Evolutionary conservation across 495 filamentous ascomycete genomes (phyloP).

Genomic region (Patellaria atrata): DNA sequence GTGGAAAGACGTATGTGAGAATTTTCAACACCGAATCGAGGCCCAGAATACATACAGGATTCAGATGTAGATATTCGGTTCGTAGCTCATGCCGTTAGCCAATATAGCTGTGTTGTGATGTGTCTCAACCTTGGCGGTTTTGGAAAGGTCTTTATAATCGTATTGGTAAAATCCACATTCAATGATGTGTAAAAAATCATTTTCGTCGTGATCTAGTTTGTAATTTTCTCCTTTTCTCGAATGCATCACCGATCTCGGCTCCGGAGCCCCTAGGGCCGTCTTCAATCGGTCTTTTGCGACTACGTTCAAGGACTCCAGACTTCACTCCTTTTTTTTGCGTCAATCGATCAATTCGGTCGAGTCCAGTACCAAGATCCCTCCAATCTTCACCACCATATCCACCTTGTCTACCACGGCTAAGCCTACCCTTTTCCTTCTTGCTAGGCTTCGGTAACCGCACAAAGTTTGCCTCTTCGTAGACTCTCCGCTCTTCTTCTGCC

Average conservation of each 20-base stretch:
- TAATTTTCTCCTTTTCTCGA: slow-evolving; percentile 61
- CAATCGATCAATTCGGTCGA: slow-evolving; percentile 60
- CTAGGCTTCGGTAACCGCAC: slow-evolving; percentile 64
- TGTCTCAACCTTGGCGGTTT: no score
- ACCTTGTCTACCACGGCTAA: slow-evolving; percentile 34
- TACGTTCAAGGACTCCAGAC: slow-evolving; percentile 57
- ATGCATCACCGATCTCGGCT: slow-evolving; percentile 48
- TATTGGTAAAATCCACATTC: no score
- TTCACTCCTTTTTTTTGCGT: slow-evolving; percentile 47
- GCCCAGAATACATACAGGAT: no score
- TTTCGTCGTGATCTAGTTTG: background rate
- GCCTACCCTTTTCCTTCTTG: slow-evolving; percentile 63
- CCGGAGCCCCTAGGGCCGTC: slow-evolving; percentile 47
- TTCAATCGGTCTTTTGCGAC: slow-evolving; percentile 53
- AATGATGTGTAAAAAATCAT: no score
- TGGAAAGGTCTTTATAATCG: no score
- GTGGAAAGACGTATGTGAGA: no score
- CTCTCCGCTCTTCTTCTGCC: slow-evolving; percentile 53
- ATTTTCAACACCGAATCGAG: no score
- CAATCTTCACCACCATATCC: slow-evolving; percentile 77
- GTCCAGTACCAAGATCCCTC: slow-evolving; percentile 59
- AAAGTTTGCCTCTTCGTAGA: slow-evolving; percentile 82
- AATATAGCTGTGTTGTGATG: no score
- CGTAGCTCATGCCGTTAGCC: no score
- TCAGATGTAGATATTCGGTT: no score